Conservation (phyloP, 306 rosid genomes). For the Geum urbanum region DNA sequence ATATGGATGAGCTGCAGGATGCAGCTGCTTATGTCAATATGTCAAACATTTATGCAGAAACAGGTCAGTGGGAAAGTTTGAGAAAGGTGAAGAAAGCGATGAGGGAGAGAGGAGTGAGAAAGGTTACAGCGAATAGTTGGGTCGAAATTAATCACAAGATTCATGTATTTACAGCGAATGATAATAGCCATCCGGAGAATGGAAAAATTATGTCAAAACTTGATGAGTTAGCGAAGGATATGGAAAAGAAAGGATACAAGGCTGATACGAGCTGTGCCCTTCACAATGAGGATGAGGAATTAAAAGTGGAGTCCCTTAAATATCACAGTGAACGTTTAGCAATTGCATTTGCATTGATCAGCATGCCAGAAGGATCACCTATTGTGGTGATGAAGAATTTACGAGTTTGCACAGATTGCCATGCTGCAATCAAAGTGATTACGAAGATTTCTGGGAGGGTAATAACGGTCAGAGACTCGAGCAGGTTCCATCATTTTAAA, state of each 20-base stretch:
- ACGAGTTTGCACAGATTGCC: slow-evolving; percentile 77
- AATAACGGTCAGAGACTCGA: slow-evolving; percentile 73
- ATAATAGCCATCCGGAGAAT: slow-evolving; percentile 57
- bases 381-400: slow-evolving; percentile 81
- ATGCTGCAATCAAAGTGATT: slow-evolving; percentile 63
- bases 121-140: slow-evolving; percentile 80
- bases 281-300: slow-evolving; percentile 63
- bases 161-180: slow-evolving; percentile 67
- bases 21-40: slow-evolving; percentile 74
- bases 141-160: slow-evolving; percentile 64
- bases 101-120: slow-evolving; percentile 78
- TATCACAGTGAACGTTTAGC: slow-evolving; percentile 90
- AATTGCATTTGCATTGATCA: slow-evolving; percentile 75
- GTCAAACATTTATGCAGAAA: slow-evolving; percentile 84
- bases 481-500: slow-evolving; percentile 72
- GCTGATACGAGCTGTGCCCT: slow-evolving; percentile 77
- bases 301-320: slow-evolving; percentile 63
- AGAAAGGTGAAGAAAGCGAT: slow-evolving; percentile 72
- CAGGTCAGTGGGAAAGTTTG: slow-evolving; percentile 81
- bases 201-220: slow-evolving; percentile 54
- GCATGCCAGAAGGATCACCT: slow-evolving; percentile 67
- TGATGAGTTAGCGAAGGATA: slow-evolving; percentile 45
- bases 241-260: slow-evolving; percentile 71
- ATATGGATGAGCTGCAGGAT: slow-evolving; percentile 57
- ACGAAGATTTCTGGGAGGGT: slow-evolving; percentile 50